Evolutionary conservation across 257 asterid genomes (phyloP).

Genomic region (Mitragyna speciosa): DNA sequence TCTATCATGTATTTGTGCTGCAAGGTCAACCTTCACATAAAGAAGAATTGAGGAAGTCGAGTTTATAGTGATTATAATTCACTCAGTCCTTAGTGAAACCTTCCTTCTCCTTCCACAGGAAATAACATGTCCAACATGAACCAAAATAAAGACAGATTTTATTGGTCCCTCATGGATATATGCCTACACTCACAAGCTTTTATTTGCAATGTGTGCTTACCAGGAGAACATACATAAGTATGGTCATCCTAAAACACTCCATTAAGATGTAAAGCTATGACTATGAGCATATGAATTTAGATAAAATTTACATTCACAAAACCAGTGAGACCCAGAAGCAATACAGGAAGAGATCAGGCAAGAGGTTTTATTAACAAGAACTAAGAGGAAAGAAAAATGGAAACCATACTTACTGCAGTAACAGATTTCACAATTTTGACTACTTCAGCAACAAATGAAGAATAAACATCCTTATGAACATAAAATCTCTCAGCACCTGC

Average conservation of each 20-base stretch:
- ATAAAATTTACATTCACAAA: neutral
- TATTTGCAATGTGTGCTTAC: neutral
- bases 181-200: neutral
- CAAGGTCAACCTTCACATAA: neutral
- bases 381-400: neutral
- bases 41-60: neutral
- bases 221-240: neutral
- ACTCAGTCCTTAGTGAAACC: neutral
- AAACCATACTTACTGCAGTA: constrained; percentile 72
- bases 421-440: constrained; percentile 85
- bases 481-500: constrained; percentile 99
- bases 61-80: neutral
- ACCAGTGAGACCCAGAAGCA: constrained; percentile 7
- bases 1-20: neutral
- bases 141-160: neutral
- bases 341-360: neutral
- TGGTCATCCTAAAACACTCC: neutral
- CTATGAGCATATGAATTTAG: neutral
- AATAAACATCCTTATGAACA: constrained; percentile 77
- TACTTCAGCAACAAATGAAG: constrained; percentile 84
- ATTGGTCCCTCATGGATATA: neutral
- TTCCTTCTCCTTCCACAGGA: neutral
- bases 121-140: neutral
- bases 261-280: neutral
- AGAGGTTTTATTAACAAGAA: neutral